Evolutionary conservation across 352 stramenopile species (phyloP).

Genomic region (Globisporangium cederbergense): DNA sequence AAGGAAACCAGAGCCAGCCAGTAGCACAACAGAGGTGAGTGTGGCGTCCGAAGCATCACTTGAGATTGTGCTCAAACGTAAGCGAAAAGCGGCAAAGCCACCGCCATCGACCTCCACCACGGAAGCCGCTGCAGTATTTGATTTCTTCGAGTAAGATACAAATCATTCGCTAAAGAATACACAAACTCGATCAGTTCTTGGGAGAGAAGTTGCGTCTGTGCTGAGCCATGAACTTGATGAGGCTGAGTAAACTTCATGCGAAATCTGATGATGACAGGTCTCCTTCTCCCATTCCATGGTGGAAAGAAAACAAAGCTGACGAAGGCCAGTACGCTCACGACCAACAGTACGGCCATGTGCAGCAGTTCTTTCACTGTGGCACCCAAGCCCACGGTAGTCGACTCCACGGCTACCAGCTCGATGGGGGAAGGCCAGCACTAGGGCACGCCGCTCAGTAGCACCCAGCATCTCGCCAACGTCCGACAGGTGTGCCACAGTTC

Average conservation of each 20-base stretch:
- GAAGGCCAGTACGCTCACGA: too few relatives aligned
- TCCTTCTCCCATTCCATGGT: neutral
- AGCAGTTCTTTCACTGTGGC: too few relatives aligned
- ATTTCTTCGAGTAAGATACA: constrained; percentile 1
- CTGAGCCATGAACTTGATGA: neutral
- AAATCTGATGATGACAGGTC: neutral
- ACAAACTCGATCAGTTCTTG: neutral
- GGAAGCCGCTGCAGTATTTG: neutral
- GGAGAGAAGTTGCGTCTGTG: neutral
- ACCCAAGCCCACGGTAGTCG: too few relatives aligned
- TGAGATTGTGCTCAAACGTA: constrained; percentile 1
- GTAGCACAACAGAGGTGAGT: neutral
- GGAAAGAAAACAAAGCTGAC: constrained; percentile 5
- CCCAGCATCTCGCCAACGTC: too few relatives aligned
- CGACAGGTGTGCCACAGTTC: too few relatives aligned
- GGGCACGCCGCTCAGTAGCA: too few relatives aligned
- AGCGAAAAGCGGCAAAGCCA: neutral
- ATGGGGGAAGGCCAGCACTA: too few relatives aligned
- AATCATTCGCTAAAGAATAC: too few relatives aligned
- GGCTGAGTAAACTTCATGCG: neutral
- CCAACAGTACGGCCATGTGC: too few relatives aligned
- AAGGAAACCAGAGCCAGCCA: neutral
- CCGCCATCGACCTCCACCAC: neutral
- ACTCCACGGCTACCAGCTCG: too few relatives aligned
- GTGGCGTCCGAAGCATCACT: neutral